phyloP scores from a whole-genome alignment of 2,329 filamentous ascomycete species.

The Ascocoryne sarcoides region DNA sequence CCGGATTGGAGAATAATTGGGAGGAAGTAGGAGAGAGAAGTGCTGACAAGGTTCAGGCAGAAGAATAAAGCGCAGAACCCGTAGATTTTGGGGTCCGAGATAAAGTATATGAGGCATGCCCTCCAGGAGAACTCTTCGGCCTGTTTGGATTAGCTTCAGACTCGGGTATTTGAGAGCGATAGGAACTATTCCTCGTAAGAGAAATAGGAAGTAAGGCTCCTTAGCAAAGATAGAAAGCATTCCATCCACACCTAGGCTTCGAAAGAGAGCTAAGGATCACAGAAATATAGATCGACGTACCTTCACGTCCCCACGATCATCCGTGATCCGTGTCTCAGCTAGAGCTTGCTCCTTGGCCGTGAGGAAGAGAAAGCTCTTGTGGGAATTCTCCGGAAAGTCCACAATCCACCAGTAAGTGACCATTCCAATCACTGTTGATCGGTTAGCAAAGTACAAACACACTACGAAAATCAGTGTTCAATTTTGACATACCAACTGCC shows the following conservation, averaged over 20 bases:
- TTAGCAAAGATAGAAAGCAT: no score
- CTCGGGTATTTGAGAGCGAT: background rate
- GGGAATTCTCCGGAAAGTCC: conserved; percentile 53
- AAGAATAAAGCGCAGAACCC: conserved; percentile 54
- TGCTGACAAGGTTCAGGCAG: conserved; percentile 62
- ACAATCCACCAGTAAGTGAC: conserved; percentile 51
- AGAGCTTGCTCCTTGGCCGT: conserved; percentile 44
- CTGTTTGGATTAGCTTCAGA: background rate
- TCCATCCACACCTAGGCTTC: no score
- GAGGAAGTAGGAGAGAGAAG: conserved; percentile 71
- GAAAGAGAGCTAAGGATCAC: background rate
- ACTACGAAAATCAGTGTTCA: no score
- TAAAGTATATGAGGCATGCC: conserved; percentile 40
- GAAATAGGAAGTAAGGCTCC: no score
- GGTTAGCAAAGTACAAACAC: no score
- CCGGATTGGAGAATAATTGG: conserved; percentile 60
- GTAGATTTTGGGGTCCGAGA: conserved; percentile 50
- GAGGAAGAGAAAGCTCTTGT: conserved; percentile 42
- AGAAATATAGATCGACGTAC: no score
- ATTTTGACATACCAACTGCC: conserved; percentile 36
- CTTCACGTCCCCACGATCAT: conserved; percentile 48
- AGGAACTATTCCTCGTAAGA: no score
- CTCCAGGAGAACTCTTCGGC: conserved; percentile 48
- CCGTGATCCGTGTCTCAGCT: conserved; percentile 41
- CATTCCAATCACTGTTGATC: conserved; percentile 41